Evolutionary conservation across 2,329 filamentous ascomycete species (phyloP).

Genomic region (Colletotrichum australisinense): DNA sequence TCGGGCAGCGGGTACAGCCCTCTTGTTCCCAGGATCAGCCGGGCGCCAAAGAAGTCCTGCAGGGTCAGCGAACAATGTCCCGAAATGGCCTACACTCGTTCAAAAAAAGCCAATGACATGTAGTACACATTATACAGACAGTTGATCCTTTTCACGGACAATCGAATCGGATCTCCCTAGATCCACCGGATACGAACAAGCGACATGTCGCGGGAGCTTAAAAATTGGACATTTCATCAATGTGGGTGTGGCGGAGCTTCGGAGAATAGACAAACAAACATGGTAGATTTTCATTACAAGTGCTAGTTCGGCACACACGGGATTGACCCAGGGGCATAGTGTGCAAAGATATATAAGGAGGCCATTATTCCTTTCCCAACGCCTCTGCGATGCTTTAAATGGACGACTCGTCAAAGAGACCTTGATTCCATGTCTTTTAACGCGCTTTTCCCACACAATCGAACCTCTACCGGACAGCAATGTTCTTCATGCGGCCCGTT

Average conservation of each 20-base stretch:
- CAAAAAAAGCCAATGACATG: not conserved
- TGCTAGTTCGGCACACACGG: conserved; percentile 7
- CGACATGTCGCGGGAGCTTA: not conserved
- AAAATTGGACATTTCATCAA: not conserved
- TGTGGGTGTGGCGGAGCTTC: not conserved
- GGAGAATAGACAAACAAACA: not conserved
- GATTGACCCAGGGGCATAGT: not conserved
- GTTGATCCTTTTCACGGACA: not conserved
- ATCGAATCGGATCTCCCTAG: not conserved
- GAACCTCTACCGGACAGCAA: conserved; percentile 22
- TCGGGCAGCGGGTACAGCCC: not conserved
- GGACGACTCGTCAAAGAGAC: not conserved
- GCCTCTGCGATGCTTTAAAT: conserved; percentile 32
- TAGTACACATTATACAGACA: not conserved
- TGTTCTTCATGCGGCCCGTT: conserved; percentile 46
- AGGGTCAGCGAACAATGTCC: not conserved
- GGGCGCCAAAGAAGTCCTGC: not conserved
- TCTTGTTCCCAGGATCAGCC: not conserved
- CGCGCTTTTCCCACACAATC: not conserved
- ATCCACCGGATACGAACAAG: not conserved
- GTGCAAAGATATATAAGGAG: not conserved
- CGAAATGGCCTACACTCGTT: not conserved
- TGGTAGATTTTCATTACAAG: conserved; percentile 21
- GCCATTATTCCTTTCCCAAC: conserved; percentile 21
- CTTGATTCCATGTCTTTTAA: conserved; percentile 9